These are phyloP conservation scores for Amanita molliuscula DNA, from an alignment of 768 basidiomycete species.

Conservation along the genomic window DNA sequence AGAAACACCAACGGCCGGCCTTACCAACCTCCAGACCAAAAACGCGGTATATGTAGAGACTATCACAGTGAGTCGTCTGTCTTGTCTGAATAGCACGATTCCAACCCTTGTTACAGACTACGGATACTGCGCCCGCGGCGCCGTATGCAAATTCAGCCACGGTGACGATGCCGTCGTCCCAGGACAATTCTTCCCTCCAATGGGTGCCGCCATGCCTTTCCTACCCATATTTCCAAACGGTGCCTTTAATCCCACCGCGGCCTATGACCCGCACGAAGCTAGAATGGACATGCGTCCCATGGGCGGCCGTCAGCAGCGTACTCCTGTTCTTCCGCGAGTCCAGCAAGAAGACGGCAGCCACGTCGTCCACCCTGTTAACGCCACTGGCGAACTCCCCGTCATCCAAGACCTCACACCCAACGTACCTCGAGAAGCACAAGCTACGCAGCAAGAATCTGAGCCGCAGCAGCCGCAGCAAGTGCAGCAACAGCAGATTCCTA, in stretches of 20 bases:
- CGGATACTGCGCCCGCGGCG: conserved; percentile 86
- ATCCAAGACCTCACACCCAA: conserved; percentile 75
- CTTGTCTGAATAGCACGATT: not conserved
- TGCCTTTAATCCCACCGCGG: conserved; percentile 28
- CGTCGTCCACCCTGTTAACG: conserved; percentile 24
- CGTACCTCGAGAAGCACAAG: conserved; percentile 12
- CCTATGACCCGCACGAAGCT: conserved; percentile 73
- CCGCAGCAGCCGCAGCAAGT: conserved; percentile 14
- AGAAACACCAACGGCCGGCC: conserved; percentile 32
- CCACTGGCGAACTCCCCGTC: conserved; percentile 69
- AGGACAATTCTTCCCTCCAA: conserved; percentile 51
- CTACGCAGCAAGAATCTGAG: conserved; percentile 18
- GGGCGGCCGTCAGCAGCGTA: conserved; percentile 36
- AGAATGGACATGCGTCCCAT: conserved; percentile 70
- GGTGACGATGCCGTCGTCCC: conserved; percentile 82
- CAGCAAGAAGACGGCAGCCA: conserved; percentile 42
- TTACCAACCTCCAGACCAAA: conserved; percentile 66
- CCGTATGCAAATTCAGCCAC: conserved; percentile 86
- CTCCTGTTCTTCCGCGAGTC: conserved; percentile 46
- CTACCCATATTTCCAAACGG: conserved; percentile 61
- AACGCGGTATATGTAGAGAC: conserved; percentile 77
- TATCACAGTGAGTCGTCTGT: conserved; percentile 68
- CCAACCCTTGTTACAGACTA: conserved; percentile 43
- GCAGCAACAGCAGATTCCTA: conserved; percentile 1
- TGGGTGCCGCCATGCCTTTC: conserved; percentile 45